phyloP scores from a whole-genome alignment of 805 yeast genomes.

The Kluyveromyces wickerhamii region DNA sequence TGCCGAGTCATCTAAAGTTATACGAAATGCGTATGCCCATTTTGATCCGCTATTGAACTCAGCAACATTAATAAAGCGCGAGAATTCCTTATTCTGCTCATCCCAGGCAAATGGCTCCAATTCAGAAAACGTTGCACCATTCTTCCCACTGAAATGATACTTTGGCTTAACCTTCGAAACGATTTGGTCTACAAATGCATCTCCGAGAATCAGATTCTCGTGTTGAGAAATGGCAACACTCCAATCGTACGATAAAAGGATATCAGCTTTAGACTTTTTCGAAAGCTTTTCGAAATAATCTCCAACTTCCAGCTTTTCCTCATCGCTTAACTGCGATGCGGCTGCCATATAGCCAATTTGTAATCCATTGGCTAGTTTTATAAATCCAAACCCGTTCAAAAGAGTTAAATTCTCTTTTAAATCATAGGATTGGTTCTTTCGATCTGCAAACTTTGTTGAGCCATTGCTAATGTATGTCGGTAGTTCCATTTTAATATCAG shows the following conservation, averaged over 20 bases:
- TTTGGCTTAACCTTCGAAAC: slow-evolving; percentile 44
- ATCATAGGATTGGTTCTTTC: slow-evolving; percentile 10
- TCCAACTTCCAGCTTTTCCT: slow-evolving; percentile 22
- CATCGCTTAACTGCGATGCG: slow-evolving; percentile 10
- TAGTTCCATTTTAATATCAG: background rate
- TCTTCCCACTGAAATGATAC: slow-evolving; percentile 50
- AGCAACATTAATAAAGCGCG: slow-evolving; percentile 62
- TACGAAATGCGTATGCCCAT: slow-evolving; percentile 73
- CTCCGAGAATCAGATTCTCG: slow-evolving; percentile 39
- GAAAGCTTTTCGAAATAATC: slow-evolving; percentile 10
- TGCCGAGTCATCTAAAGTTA: slow-evolving; percentile 24
- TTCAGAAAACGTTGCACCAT: slow-evolving; percentile 43
- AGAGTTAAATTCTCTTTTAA: slow-evolving; percentile 21
- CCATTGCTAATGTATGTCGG: slow-evolving; percentile 22
- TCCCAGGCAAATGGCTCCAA: slow-evolving; percentile 51
- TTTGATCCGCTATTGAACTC: slow-evolving; percentile 45
- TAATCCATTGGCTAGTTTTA: slow-evolving; percentile 38
- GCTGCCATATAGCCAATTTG: slow-evolving; percentile 41
- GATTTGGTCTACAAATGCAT: slow-evolving; percentile 38
- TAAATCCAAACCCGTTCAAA: slow-evolving; percentile 31
- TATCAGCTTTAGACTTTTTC: slow-evolving; percentile 35
- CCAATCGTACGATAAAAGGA: slow-evolving; percentile 56
- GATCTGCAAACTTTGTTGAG: slow-evolving; percentile 9
- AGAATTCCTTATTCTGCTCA: slow-evolving; percentile 32
- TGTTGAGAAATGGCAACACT: slow-evolving; percentile 43